Conservation (phyloP, 176 grass and related monocot genomes). For the Tillandsia fasciculata region DNA sequence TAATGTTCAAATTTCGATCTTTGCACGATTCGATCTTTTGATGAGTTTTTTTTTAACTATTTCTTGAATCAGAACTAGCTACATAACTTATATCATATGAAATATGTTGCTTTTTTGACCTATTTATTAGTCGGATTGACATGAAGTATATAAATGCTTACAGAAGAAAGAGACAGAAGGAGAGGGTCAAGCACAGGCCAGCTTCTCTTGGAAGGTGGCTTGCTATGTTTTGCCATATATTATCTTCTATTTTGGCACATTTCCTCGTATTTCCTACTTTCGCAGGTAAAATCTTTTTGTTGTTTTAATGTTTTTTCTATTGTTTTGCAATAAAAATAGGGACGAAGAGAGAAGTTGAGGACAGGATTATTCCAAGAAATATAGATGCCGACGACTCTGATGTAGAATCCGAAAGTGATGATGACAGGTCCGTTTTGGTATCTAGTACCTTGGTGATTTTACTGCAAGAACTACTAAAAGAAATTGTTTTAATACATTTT, state of each 20-base stretch:
- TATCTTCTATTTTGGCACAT: background rate
- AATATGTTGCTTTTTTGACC: background rate
- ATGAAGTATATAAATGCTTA: conserved; percentile 11
- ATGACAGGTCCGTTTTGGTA: conserved; percentile 43
- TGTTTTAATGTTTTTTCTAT: background rate
- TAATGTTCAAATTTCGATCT: no score
- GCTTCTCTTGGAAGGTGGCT: conserved; percentile 68
- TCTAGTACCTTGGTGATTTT: background rate
- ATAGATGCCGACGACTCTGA: conserved; percentile 94
- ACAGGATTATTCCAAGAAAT: conserved; percentile 82
- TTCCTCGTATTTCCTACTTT: background rate
- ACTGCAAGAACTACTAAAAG: background rate
- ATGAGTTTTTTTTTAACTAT: no score
- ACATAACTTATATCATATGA: background rate
- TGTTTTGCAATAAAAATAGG: conserved; percentile 33
- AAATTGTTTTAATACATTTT: background rate
- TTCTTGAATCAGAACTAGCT: no score
- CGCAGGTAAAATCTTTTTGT: background rate
- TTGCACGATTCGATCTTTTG: no score
- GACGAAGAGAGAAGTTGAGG: conserved; percentile 62
- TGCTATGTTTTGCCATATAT: background rate
- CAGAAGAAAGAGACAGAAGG: conserved; percentile 82
- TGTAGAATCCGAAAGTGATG: conserved; percentile 50
- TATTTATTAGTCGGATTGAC: conserved; percentile 3
- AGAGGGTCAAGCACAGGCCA: conserved; percentile 50